A percentile compares a stretch with the other conserved stretches of the same genome.
Evolutionary conservation across 306 rosid species (phyloP).

Genomic region (Neltuma alba): DNA sequence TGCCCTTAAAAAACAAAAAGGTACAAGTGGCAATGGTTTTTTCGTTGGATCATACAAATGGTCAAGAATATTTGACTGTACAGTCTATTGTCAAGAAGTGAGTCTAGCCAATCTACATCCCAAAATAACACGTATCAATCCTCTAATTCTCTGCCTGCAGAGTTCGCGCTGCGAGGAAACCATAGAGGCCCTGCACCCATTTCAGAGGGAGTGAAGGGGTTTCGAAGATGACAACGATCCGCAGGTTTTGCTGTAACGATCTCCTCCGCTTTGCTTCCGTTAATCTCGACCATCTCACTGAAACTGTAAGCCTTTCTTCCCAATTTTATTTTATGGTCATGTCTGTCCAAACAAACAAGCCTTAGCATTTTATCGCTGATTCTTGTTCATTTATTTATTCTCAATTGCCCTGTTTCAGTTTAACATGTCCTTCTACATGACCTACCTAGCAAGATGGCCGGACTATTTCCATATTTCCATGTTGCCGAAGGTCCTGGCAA

Average conservation of each 20-base stretch:
- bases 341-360: background rate
- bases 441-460: conserved; percentile 97
- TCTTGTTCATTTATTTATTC: background rate
- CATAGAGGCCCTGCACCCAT: background rate
- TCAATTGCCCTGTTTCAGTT: conserved; percentile 50
- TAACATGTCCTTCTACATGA: conserved; percentile 98
- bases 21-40: background rate
- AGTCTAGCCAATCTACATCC: background rate
- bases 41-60: background rate
- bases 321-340: background rate
- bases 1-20: no score
- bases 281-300: conserved; percentile 96
- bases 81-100: background rate
- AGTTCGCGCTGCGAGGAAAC: background rate
- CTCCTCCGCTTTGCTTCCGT: conserved; percentile 88
- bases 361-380: background rate
- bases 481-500: conserved; percentile 87
- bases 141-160: background rate
- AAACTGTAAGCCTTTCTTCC: conserved; percentile 59
- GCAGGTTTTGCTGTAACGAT: conserved; percentile 95
- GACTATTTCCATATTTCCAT: conserved; percentile 97
- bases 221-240: conserved; percentile 78
- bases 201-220: background rate
- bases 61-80: background rate
- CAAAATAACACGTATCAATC: background rate